phyloP scores from a whole-genome alignment of 1,284 basidiomycete genomes.

The Ceratobasidium theobromae region DNA sequence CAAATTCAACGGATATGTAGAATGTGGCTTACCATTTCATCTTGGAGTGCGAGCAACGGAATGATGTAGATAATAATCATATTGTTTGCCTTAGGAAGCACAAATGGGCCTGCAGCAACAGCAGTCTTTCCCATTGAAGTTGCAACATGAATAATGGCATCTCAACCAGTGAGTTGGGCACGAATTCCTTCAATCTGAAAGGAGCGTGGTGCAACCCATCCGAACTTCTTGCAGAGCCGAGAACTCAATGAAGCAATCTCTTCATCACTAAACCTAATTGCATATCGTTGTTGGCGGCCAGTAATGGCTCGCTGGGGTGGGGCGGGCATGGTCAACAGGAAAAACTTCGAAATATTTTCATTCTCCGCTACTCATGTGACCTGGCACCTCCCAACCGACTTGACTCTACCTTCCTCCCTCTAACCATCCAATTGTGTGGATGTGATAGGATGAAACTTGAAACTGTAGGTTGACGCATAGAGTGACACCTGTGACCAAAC shows the following conservation, averaged over 20 bases:
- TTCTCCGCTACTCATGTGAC: no score
- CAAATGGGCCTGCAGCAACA: conserved; percentile 5
- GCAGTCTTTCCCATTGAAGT: conserved; percentile 10
- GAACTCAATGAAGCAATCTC: not conserved
- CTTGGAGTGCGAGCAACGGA: conserved; percentile 3
- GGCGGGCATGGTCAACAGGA: not conserved
- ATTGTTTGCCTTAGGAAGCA: not conserved
- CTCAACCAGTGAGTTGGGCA: not conserved
- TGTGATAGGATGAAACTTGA: no score
- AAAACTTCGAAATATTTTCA: no score
- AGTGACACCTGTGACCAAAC: no score
- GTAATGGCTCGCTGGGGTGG: not conserved
- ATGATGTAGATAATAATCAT: not conserved
- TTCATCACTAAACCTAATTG: not conserved
- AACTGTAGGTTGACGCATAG: no score
- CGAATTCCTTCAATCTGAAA: conserved; percentile 7
- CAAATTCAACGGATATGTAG: not conserved
- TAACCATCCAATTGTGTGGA: no score
- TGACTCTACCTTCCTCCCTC: no score
- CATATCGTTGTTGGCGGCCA: not conserved
- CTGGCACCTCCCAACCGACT: no score
- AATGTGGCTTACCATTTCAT: not conserved
- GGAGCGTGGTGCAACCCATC: not conserved
- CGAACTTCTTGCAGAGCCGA: not conserved
- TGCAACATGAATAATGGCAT: conserved; percentile 6